Base-by-base conservation (phyloP, 1,284 basidiomycete genomes). In the Ustilago esculenta region DNA sequence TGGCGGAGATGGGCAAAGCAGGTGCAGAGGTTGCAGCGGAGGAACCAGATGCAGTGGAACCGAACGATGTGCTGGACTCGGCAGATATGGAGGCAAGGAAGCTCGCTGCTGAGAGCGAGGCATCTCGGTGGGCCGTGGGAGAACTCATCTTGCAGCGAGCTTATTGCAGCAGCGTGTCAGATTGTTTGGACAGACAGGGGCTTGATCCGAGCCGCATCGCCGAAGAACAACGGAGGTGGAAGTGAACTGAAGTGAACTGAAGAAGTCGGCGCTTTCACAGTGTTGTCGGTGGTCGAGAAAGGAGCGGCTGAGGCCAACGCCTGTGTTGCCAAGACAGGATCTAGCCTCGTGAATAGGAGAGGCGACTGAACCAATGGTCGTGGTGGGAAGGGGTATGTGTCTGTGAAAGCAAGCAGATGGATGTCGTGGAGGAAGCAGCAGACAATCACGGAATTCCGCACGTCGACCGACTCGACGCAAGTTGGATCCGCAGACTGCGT, bases 1-100 rank as follows among this genome's bases (percentile, higher is more conserved):
- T 72, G 51, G 70, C 64, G 2, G 70, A 72, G 33, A 69, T 60
- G 9, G 70, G 70, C 10, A 72, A 46, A 0, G 54, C 55, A 10
- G 70, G 70, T 7, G 50, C 47, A 17, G 55, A 46, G 11, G n/a
- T 39, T 34, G 56, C 30, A 18, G 48, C 34, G 20, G 35, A 18
- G 24, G 49, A n/a, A n/a, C n/a, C 12, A 6, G 68, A 41, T 17
- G n/a, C 30, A 20, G 18, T 37, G 8, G 54, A 41, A 2, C 50
- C 61, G 30, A 49, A 61, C 2, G 32, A 33, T 23, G 55, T 53
- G 68, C 54, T 58, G 17, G 49, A 66, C 18, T 57, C 61, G 39
- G 68, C 68, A 30, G 54, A 57, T 32, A 71, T 71, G 10, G 68
- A 71, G 17, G 52, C 47, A 12, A 71, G 68, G 33, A 71, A 71